These are phyloP conservation scores for Lotus japonicus DNA, from an alignment of 306 rosid species.

Conservation along the genomic window DNA sequence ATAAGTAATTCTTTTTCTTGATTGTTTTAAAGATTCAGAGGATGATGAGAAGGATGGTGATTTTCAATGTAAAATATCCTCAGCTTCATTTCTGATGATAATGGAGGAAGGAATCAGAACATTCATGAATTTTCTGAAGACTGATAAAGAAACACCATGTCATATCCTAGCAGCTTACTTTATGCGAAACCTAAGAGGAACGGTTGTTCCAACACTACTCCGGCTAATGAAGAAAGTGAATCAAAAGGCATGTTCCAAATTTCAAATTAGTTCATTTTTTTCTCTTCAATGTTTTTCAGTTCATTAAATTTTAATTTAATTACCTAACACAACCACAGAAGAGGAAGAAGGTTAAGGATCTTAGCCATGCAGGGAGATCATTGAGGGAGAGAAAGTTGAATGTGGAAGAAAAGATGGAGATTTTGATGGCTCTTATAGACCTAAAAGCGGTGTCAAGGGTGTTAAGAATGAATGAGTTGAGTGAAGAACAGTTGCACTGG, in stretches of 20 bases:
- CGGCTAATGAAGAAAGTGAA: slow-evolving; percentile 81
- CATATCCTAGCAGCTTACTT: slow-evolving; percentile 58
- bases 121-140: slow-evolving; percentile 82
- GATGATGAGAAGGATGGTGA: slow-evolving; percentile 46
- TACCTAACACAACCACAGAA: slow-evolving; percentile 39
- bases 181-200: slow-evolving; percentile 55
- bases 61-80: slow-evolving; percentile 54
- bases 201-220: slow-evolving; percentile 77
- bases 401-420: slow-evolving; percentile 69
- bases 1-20: not conserved
- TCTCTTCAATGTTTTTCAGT: not conserved
- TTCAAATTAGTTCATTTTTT: not conserved
- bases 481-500: slow-evolving; percentile 80
- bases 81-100: slow-evolving; percentile 63
- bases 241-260: slow-evolving; percentile 49
- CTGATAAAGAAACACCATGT: slow-evolving; percentile 70
- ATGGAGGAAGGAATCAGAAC: slow-evolving; percentile 90
- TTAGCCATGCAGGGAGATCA: slow-evolving; percentile 48
- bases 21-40: slow-evolving; percentile 39
- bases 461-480: slow-evolving; percentile 55
- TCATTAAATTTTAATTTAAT: not conserved
- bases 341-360: slow-evolving; percentile 63
- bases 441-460: slow-evolving; percentile 82
- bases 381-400: slow-evolving; percentile 53
- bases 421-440: slow-evolving; percentile 68